Percentiles rank a stretch among this genome's conserved stretches.
Evolutionary conservation across 2,329 filamentous ascomycete genomes (phyloP).

Genomic region (Claviceps sp.): DNA sequence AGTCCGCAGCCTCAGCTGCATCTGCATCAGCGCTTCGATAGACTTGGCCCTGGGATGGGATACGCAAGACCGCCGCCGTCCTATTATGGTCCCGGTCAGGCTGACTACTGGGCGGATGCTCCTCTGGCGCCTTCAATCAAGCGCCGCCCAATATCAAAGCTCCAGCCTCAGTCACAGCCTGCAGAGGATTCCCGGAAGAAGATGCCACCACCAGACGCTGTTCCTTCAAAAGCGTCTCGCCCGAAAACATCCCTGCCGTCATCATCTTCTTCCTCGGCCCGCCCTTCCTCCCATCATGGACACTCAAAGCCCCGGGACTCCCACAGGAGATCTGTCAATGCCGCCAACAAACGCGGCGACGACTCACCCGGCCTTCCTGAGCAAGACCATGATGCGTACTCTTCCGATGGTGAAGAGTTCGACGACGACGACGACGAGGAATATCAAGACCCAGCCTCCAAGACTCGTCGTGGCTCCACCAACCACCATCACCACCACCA

Average conservation of each 20-base stretch:
- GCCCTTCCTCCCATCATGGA: conserved; percentile 12
- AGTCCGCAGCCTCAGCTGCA: conserved; percentile 13
- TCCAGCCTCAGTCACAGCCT: conserved; percentile 24
- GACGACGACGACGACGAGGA: too few species aligned
- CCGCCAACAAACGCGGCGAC: conserved; percentile 22
- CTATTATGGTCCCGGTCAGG: background rate
- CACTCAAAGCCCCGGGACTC: conserved; percentile 19
- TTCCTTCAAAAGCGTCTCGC: conserved; percentile 14
- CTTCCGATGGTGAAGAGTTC: too few species aligned
- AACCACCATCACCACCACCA: too few species aligned
- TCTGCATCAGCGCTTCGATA: conserved; percentile 22
- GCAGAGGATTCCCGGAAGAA: conserved; percentile 29
- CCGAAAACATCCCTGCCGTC: conserved; percentile 20
- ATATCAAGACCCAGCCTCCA: too few species aligned
- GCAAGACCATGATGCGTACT: conserved; percentile 23
- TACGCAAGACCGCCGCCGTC: conserved; percentile 13
- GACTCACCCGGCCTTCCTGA: conserved; percentile 21
- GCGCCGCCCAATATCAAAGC: conserved; percentile 18
- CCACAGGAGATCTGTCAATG: conserved; percentile 19
- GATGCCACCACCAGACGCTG: conserved; percentile 34
- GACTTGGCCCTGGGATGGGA: conserved; percentile 28
- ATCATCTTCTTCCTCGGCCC: conserved; percentile 19
- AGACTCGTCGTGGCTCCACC: conserved; percentile 19
- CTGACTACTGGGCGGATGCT: conserved; percentile 28
- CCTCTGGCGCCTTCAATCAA: conserved; percentile 17